Evolutionary conservation across 371 early-diverging fungal species (phyloP).

Genomic region (Lichtheimia hyalospora): DNA sequence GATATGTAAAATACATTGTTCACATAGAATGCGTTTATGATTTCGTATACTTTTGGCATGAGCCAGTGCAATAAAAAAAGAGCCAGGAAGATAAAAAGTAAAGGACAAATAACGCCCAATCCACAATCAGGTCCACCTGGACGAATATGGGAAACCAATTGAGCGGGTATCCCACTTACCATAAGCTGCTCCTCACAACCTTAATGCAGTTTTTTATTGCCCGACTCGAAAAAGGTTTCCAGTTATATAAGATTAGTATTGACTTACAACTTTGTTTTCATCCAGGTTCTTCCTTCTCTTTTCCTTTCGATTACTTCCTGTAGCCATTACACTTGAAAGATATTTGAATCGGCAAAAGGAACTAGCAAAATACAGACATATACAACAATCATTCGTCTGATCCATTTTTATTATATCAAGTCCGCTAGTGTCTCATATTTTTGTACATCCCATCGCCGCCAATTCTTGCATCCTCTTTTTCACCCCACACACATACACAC

Average conservation of each 20-base stretch:
- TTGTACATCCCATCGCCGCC: background rate
- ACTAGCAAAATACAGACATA: background rate
- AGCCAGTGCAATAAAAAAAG: background rate
- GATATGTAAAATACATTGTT: too few species aligned
- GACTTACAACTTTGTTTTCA: conserved; percentile 2
- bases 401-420: background rate
- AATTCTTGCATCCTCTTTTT: conserved; percentile 2
- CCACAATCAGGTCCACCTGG: background rate
- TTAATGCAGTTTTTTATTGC: conserved; percentile 6
- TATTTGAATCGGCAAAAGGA: background rate
- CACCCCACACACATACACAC: background rate
- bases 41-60: too few species aligned
- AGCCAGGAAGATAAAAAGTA: background rate
- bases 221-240: conserved; percentile 8
- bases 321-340: background rate
- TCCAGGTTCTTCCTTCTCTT: conserved; percentile 8
- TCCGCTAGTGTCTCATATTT: conserved; percentile 5
- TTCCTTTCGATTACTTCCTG: conserved; percentile 8
- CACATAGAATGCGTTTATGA: too few species aligned
- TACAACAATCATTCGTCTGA: background rate
- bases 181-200: background rate
- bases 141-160: conserved; percentile 3
- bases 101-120: background rate
- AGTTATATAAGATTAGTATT: conserved; percentile 6
- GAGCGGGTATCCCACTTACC: background rate